Conservation (phyloP, 2,329 filamentous ascomycete species). For the Xylaria sp. region DNA sequence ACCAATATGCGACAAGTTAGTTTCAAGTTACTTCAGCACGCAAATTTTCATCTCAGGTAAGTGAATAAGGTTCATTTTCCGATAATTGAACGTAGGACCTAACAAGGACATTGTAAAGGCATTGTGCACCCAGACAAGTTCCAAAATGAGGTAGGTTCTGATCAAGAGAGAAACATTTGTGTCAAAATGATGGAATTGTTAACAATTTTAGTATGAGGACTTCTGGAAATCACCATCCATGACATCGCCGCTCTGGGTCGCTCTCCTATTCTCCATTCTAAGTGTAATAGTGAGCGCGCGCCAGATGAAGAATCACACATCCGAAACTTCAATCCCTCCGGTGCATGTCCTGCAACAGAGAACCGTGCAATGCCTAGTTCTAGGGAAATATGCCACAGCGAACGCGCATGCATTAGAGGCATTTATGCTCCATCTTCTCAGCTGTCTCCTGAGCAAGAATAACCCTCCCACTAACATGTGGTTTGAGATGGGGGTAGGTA, state of each 20-base stretch:
- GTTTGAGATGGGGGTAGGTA: slow-evolving; percentile 49
- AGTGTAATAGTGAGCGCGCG: slow-evolving; percentile 45
- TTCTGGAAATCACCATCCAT: slow-evolving; percentile 51
- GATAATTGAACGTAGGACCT: neutral
- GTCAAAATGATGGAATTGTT: neutral
- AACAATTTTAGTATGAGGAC: slow-evolving; percentile 46
- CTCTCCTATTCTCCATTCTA: slow-evolving; percentile 52
- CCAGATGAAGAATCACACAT: slow-evolving; percentile 14
- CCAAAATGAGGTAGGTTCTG: neutral
- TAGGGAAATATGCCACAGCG: slow-evolving; percentile 49
- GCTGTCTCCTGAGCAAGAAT: slow-evolving; percentile 42
- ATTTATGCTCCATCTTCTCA: slow-evolving; percentile 50
- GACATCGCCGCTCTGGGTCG: slow-evolving; percentile 52
- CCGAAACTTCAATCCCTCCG: slow-evolving; percentile 28
- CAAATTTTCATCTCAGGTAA: slow-evolving; percentile 44
- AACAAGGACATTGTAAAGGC: slow-evolving; percentile 2
- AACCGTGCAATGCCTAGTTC: slow-evolving; percentile 43
- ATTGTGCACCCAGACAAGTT: slow-evolving; percentile 37
- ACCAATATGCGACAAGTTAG: slow-evolving; percentile 46
- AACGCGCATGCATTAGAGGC: slow-evolving; percentile 53
- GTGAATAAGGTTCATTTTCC: slow-evolving; percentile 8
- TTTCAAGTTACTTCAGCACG: slow-evolving; percentile 48
- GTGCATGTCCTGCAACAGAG: slow-evolving; percentile 34
- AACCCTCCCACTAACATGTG: slow-evolving; percentile 51
- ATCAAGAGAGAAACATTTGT: neutral